Evolutionary conservation across 2,329 filamentous ascomycete genomes (phyloP).

Genomic region (Sporothrix variecibatus): DNA sequence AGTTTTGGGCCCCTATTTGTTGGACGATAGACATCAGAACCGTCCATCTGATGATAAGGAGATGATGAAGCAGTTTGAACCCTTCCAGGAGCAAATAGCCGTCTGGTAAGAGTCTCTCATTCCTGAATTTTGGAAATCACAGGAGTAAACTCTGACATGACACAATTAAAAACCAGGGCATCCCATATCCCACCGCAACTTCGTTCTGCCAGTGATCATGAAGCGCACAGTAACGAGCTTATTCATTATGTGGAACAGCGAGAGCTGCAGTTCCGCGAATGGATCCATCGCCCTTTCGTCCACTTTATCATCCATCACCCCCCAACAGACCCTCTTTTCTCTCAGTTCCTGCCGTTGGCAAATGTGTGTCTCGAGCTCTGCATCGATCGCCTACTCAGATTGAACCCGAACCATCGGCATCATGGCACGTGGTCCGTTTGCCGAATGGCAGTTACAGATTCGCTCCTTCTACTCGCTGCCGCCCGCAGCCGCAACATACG

Average conservation of each 20-base stretch:
- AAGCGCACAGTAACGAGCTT: background rate
- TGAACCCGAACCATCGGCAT: background rate
- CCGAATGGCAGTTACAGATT: background rate
- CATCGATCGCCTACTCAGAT: background rate
- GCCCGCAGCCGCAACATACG: background rate
- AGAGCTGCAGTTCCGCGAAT: background rate
- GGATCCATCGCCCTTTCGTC: background rate
- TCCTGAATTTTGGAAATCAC: background rate
- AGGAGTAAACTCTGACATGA: background rate
- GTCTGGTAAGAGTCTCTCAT: background rate
- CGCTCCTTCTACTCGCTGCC: background rate
- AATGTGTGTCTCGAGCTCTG: background rate
- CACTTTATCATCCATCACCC: background rate
- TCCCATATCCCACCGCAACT: background rate
- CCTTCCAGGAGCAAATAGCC: background rate
- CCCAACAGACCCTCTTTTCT: background rate
- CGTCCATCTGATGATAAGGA: background rate
- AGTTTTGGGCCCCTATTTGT: background rate
- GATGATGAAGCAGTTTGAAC: background rate
- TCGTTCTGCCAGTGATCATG: background rate
- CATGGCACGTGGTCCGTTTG: background rate
- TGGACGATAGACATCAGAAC: background rate
- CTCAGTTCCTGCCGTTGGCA: background rate
- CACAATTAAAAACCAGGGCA: background rate
- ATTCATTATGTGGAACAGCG: background rate